Base-by-base conservation (phyloP, 2,329 filamentous ascomycete species). In the Thielaviopsis euricoi region DNA sequence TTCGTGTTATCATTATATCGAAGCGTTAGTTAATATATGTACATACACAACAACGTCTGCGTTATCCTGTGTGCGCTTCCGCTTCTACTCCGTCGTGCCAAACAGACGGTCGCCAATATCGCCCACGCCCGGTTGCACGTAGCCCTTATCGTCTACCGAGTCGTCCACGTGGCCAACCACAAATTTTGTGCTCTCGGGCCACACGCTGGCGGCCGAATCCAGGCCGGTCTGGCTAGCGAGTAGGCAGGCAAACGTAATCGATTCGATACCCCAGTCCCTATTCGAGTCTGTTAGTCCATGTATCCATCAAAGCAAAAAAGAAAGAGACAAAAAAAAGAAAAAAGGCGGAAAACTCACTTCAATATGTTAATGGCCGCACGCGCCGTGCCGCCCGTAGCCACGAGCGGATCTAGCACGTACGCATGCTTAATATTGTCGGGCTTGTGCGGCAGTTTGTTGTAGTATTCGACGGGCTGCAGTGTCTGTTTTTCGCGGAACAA, bases 391-490 rank as follows among this genome's bases (percentile, higher is more conserved):
- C 91, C 91, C 0, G 93, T 97, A 1, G 91, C 93, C 67, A 97
- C 94, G 64, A 97, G 81, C 3, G 91, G 93, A 67, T 97, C 91
- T 53, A 95, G 80, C 57, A 96, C 75, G 67, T 96, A 86, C 60
- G 89, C 89, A 13, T 95, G 76, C 48, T 57, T 59, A 50, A 56
- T 58, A 62, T 72, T 73, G 52, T 66, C 66, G 46, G 68, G 63
- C 71, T 88, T 85, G 71, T 87, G 85, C 40, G 89, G 89, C 21
- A 96, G 83, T 71, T 95, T 95, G 76, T 96, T 96, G 79, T 96
- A 96, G 79, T 96, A 95, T 72, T 95, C 90, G 60, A 96, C 90
- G 2, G 90, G 89, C 66, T 89, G 82, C 58, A 96, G 83, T 51
- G 87, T 91, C 58, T 82, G 81, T 61, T 86, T 88, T 69, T 96